These are phyloP conservation scores for Hypericum perforatum DNA, from an alignment of 345 rosid species.

Conservation along the genomic window DNA sequence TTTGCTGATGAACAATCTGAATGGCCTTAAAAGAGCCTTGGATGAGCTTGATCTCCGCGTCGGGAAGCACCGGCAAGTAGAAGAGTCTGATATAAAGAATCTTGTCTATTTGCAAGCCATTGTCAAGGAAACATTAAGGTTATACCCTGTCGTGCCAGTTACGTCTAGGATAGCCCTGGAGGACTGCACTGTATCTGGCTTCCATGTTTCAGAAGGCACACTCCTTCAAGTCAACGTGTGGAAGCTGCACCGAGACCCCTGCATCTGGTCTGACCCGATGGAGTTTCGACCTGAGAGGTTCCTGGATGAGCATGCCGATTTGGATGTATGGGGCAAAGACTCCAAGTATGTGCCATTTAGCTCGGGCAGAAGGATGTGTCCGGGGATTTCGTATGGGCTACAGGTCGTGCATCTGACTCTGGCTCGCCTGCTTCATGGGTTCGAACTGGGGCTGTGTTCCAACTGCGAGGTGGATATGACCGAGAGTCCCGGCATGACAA, in stretches of 20 bases:
- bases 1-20: slow-evolving; percentile 8
- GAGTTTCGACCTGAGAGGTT: slow-evolving; percentile 18
- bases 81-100: slow-evolving; percentile 5
- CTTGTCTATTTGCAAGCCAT: slow-evolving; percentile 16
- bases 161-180: slow-evolving; percentile 11
- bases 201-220: slow-evolving; percentile 11
- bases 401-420: slow-evolving; percentile 9
- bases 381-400: slow-evolving; percentile 9
- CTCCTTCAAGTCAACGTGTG: slow-evolving; percentile 9
- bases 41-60: slow-evolving; percentile 9
- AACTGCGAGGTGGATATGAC: slow-evolving; percentile 8
- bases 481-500: slow-evolving; percentile 5
- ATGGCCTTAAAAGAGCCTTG: slow-evolving; percentile 3
- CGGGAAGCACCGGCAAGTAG: slow-evolving; percentile 9
- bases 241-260: slow-evolving; percentile 18
- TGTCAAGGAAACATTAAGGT: slow-evolving; percentile 15
- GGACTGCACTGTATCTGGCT: slow-evolving; percentile 10
- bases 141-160: slow-evolving; percentile 12
- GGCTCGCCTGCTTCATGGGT: slow-evolving; percentile 15
- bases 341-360: slow-evolving; percentile 13
- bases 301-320: not conserved
- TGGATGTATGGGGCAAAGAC: slow-evolving; percentile 9
- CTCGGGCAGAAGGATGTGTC: slow-evolving; percentile 17
- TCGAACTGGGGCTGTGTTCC: slow-evolving; percentile 5
- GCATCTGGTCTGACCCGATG: slow-evolving; percentile 6